Conservation (phyloP, 495 filamentous ascomycete genomes). For the Penicillium coffeae region DNA sequence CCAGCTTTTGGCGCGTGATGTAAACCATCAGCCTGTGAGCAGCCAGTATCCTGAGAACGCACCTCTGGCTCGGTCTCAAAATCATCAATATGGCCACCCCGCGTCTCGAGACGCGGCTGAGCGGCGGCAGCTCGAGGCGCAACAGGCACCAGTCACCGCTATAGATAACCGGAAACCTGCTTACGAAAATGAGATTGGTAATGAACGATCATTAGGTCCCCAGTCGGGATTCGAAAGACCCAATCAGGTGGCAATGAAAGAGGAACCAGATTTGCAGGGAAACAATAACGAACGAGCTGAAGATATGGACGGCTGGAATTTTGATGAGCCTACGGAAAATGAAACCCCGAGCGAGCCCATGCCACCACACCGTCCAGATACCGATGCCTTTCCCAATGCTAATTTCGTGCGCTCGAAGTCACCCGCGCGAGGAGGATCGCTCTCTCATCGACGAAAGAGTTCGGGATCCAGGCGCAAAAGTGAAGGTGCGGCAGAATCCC, state of each 20-base stretch:
- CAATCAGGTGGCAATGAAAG: conserved; percentile 55
- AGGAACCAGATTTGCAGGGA: conserved; percentile 28
- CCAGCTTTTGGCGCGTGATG: conserved; percentile 43
- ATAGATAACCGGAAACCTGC: conserved; percentile 37
- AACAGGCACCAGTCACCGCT: conserved; percentile 32
- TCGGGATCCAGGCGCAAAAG: conserved; percentile 65
- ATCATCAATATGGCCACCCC: conserved; percentile 28
- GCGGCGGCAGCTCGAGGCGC: conserved; percentile 36
- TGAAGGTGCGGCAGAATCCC: conserved; percentile 46
- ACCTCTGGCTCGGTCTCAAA: conserved; percentile 26
- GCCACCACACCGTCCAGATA: conserved; percentile 67
- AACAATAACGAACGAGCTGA: conserved; percentile 34
- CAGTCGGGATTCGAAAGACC: too few relatives aligned
- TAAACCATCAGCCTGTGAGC: conserved; percentile 44
- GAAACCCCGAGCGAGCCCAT: conserved; percentile 46
- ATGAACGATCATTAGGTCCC: conserved; percentile 53
- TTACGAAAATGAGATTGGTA: conserved; percentile 37
- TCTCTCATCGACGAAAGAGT: conserved; percentile 76
- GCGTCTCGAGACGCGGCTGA: conserved; percentile 30
- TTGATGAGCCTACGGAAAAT: conserved; percentile 61
- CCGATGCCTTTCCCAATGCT: conserved; percentile 78
- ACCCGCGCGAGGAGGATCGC: conserved; percentile 61
- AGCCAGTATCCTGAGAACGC: conserved; percentile 44
- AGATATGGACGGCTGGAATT: conserved; percentile 85
- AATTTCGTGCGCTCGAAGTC: conserved; percentile 74